These are phyloP conservation scores for Poa pratensis DNA, from an alignment of 176 grass and related monocot species.

Conservation along the genomic window DNA sequence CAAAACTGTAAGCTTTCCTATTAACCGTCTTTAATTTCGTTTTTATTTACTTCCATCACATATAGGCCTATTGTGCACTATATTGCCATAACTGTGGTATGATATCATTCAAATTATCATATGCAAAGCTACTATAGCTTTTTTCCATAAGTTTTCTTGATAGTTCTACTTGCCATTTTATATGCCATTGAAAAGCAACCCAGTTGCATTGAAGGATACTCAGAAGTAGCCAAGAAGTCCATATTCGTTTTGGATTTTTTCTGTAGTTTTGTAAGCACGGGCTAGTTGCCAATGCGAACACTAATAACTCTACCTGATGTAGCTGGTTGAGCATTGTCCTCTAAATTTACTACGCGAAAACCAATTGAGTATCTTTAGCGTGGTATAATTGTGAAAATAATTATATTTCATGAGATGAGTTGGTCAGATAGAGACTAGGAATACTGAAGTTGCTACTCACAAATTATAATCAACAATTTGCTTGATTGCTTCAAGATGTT, in stretches of 20 bases:
- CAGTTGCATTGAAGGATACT: background rate
- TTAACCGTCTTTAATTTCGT: constrained; percentile 25
- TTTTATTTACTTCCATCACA: background rate
- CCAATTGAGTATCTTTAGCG: background rate
- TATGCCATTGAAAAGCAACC: constrained; percentile 13
- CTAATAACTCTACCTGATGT: constrained; percentile 18
- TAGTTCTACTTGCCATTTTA: background rate
- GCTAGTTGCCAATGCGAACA: background rate
- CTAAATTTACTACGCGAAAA: background rate
- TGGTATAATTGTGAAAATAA: background rate
- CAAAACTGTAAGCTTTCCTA: constrained; percentile 59
- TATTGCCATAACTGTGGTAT: background rate
- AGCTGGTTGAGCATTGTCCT: background rate
- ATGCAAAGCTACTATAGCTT: background rate
- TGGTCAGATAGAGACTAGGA: background rate
- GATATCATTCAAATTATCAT: background rate
- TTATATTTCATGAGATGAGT: background rate
- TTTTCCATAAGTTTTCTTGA: background rate
- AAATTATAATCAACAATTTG: background rate
- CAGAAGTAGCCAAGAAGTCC: background rate
- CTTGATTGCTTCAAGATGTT: background rate
- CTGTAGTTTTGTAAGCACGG: background rate
- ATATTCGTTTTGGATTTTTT: background rate
- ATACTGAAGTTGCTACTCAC: background rate
- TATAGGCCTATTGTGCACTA: background rate